Conservation (phyloP, 164 flowering plant genomes). For the Umbilicus rupestris region DNA sequence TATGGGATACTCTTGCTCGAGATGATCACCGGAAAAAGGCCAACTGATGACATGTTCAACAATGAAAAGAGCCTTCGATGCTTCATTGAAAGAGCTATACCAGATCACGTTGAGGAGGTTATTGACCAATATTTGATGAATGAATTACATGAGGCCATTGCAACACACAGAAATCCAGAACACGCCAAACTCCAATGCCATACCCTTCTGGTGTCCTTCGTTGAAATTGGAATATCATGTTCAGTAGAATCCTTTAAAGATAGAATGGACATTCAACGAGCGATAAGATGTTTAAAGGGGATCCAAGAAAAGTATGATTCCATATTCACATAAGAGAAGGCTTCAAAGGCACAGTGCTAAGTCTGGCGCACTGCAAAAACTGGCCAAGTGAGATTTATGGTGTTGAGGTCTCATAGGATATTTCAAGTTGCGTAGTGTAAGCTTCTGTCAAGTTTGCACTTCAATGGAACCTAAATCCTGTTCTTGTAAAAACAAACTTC, state of each 20-base stretch:
- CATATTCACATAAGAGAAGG: neutral
- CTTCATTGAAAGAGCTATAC: neutral
- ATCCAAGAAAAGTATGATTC: neutral
- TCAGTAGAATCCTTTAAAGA: neutral
- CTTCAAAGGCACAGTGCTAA: neutral
- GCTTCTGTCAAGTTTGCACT: too few relatives aligned
- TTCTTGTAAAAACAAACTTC: too few relatives aligned
- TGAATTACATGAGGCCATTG: neutral
- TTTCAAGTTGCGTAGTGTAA: too few relatives aligned
- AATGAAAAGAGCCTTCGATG: neutral
- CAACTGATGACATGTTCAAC: constrained; percentile 5
- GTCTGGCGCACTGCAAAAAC: neutral
- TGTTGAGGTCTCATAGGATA: too few relatives aligned
- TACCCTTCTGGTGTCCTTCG: neutral
- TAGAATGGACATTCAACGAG: neutral
- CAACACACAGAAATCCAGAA: too few relatives aligned
- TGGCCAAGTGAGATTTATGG: neutral
- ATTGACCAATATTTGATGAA: neutral
- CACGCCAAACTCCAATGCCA: neutral
- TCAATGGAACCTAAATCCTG: too few relatives aligned
- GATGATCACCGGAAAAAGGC: constrained; percentile 5
- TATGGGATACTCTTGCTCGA: neutral
- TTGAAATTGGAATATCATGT: neutral
- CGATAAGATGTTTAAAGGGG: neutral
- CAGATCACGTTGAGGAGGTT: neutral